phyloP scores from a whole-genome alignment of 306 rosid species.

The Luffa aegyptiaca region DNA sequence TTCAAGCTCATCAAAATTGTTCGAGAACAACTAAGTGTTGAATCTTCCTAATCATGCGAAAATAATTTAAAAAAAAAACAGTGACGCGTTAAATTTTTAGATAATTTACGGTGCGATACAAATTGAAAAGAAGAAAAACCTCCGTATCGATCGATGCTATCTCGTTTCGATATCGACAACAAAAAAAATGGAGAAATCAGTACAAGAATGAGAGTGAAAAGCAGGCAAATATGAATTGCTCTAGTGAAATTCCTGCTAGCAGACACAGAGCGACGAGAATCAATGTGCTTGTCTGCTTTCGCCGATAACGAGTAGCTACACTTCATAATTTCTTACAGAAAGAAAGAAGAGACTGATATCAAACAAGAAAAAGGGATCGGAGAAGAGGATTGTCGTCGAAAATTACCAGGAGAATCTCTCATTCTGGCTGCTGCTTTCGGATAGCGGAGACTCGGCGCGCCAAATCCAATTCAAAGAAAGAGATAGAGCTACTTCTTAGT shows the following conservation, averaged over 20 bases:
- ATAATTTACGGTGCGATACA: neutral
- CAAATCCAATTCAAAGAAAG: neutral
- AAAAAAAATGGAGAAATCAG: neutral
- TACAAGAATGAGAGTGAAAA: neutral
- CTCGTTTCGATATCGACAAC: neutral
- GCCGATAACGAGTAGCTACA: neutral
- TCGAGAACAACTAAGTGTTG: neutral
- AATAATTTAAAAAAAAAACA: neutral
- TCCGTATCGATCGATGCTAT: neutral
- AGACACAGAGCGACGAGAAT: neutral
- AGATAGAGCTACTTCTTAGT: neutral
- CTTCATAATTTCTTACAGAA: neutral
- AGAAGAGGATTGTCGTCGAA: neutral
- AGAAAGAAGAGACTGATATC: neutral
- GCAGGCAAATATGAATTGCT: neutral
- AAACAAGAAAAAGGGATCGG: neutral
- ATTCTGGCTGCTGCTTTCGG: neutral
- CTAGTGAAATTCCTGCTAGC: neutral
- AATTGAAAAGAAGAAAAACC: neutral
- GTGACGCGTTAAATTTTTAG: neutral
- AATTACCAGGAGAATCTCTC: constrained; percentile 7
- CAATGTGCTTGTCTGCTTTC: neutral
- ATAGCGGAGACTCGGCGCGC: neutral
- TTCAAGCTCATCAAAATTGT: neutral
- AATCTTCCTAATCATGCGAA: neutral